Evolutionary conservation across 2,329 filamentous ascomycete genomes (phyloP).

Genomic region (Pyrenochaeta sp.): DNA sequence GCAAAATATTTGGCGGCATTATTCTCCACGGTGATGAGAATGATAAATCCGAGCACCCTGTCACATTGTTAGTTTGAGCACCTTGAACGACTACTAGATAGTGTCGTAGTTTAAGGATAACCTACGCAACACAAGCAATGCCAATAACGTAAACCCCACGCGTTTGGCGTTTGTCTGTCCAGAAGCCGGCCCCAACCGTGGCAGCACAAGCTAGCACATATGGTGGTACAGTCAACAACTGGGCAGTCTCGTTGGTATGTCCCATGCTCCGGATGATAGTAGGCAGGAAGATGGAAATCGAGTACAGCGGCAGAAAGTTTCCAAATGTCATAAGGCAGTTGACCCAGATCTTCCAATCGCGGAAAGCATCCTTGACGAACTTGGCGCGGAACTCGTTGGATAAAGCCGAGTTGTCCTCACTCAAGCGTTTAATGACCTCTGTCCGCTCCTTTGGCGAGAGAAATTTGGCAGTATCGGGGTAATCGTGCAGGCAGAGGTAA

Average conservation of each 20-base stretch:
- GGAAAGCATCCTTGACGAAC: conserved; percentile 7
- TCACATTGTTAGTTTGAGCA: neutral
- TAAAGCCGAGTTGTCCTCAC: conserved; percentile 2
- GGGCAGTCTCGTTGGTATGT: conserved; percentile 57
- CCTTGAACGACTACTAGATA: neutral
- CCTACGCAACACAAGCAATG: conserved; percentile 27
- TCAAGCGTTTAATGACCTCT: conserved; percentile 1
- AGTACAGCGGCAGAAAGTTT: conserved; percentile 7
- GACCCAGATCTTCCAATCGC: conserved; percentile 10
- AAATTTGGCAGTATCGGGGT: conserved; percentile 7
- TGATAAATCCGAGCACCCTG: conserved; percentile 3
- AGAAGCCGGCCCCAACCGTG: conserved; percentile 5
- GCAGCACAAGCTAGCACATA: conserved; percentile 5
- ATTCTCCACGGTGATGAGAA: conserved; percentile 6
- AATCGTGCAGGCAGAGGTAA: conserved; percentile 4
- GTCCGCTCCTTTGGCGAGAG: neutral
- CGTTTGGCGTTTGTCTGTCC: conserved; percentile 1
- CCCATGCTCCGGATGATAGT: conserved; percentile 78
- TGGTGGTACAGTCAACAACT: conserved; percentile 6
- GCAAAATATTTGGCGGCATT: conserved; percentile 8
- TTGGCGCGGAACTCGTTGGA: conserved; percentile 2
- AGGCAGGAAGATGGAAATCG: conserved; percentile 78
- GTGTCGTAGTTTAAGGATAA: neutral
- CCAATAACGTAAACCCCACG: conserved; percentile 5
- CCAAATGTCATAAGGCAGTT: conserved; percentile 4